Evolutionary conservation across 2,329 filamentous ascomycete species (phyloP), one percentile per base, ranked within the genome.

Genomic region (Xylariaceae sp.): DNA sequence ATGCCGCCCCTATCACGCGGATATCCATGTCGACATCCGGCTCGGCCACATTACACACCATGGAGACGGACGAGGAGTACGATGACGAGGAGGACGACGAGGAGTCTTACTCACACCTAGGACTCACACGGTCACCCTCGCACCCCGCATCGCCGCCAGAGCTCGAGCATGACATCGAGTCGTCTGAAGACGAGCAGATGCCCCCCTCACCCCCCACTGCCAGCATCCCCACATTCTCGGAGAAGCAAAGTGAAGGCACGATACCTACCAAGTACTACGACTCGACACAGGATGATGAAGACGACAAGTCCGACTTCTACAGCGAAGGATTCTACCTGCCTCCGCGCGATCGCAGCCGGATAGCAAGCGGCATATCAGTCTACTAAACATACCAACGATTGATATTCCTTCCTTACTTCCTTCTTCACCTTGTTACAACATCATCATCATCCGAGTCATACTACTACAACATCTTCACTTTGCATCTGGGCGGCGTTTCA

Each of bases 121-220:
- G 82, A 61, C 82, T 92, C 61, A 88, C 86, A 57, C 85, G 87
- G 68, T 88, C 86, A 62, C 79, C 79, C 30, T 91, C 88, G 4
- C 87, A 87, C 75, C 78, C 79, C 69, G 82, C 75, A 68, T 84
- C 85, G 56, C 82, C 88, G 55, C 88, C 88, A 7, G 88, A 90
- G 72, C 83, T 91, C 59, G 81, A 86, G 65, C 79, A 84, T 64
- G 88, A 91, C 71, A 83, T 82, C 62, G 87, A 87, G 63, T 86
- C 84, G 1, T 87, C 85, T 59, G 88, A 91, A 67, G 88, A 92
- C 74, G 86, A 89, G 66, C 76, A 80, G 52, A 84, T 90, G 84
- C 89, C 89, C 6, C 87, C 87, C 17, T 89, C 87, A 61, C 88
- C 88, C 44, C 82, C 84, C 49, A 77, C 79, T 18, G 73, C 81